phyloP scores from a whole-genome alignment of 1,284 basidiomycete species.

The Cerioporus squamosus region DNA sequence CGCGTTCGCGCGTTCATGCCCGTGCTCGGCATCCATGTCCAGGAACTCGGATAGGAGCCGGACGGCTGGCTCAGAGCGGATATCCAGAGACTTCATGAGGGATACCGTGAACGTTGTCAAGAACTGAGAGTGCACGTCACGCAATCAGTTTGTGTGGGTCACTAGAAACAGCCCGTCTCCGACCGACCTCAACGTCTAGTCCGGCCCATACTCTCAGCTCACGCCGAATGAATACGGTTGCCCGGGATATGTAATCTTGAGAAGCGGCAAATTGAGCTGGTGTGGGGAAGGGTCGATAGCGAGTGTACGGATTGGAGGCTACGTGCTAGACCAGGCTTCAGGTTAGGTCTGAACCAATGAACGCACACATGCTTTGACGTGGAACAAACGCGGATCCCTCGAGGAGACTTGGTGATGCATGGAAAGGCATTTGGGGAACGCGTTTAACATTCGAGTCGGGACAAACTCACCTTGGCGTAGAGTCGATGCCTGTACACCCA shows the following conservation, averaged over 20 bases:
- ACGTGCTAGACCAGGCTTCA: constrained; percentile 62
- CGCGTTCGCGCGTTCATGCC: constrained; percentile 66
- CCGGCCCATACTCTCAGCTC: constrained; percentile 85
- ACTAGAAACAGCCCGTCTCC: not conserved
- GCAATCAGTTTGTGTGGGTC: not conserved
- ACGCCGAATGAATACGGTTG: constrained; percentile 79
- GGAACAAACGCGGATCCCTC: not conserved
- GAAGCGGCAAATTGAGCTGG: constrained; percentile 80
- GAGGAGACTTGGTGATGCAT: not conserved
- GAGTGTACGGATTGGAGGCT: constrained; percentile 81
- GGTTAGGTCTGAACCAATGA: constrained; percentile 12
- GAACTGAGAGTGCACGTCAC: constrained; percentile 47
- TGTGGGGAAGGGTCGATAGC: constrained; percentile 81
- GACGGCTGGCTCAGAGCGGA: constrained; percentile 84
- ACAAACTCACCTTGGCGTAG: constrained; percentile 74
- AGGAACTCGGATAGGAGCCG: constrained; percentile 84
- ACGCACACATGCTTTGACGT: constrained; percentile 8
- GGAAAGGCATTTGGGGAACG: not conserved
- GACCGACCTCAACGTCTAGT: constrained; percentile 78
- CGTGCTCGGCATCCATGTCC: constrained; percentile 62
- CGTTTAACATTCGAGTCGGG: not conserved
- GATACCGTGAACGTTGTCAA: constrained; percentile 81
- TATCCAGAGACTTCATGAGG: constrained; percentile 86
- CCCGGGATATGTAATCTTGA: constrained; percentile 71
- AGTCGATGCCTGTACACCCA: constrained; percentile 77